Evolutionary conservation across 768 basidiomycete genomes (phyloP), one percentile per base, ranked within the genome.

Genomic region (Leccinum variicolor): DNA sequence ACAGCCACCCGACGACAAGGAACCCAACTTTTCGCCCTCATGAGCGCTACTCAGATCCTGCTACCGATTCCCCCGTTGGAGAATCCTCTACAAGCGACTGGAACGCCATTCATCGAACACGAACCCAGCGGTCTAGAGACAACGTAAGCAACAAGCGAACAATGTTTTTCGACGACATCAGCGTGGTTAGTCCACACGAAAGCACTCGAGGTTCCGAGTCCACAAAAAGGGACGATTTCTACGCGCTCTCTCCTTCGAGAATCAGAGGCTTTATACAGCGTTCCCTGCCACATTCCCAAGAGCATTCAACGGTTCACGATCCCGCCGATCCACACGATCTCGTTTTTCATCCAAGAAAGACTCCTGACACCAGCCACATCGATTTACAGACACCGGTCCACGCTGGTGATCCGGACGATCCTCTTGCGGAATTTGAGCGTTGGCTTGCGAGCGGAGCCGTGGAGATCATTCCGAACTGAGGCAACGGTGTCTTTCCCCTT

Each of bases 361-460:
- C 14, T 34, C 15, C 46, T 10, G 50, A 47, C 39, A 49, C 25
- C 17, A 39, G 41, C 8, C 14, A 4, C 23, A 21, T 53, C 56
- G 21, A 36, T 23, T 17, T 52, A 34, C 36, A 36, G 19, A 34
- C 11, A 14, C 28, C 33, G 13, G 17, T 33, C 51, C 50, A 56
- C 21, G 10, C 41, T 13, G 36, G 33, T 11, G 49, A 54, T n/a
- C 28, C 7, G 17, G 48, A 67, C n/a, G 81, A 87, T 50, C 79
- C 84, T 51, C 77, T 88, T 50, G 85, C 81, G 5, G 86, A 86
- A 60, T 76, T 91, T 28, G 84, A 89, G 58, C 81, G 77, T 47
- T 91, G 86, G 86, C 69, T 90, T 62, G 75, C 81, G 29, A 87
- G 87, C 64, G 86, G 80, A 28, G 79, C 82, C 3, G 82, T 89